Conservation (phyloP, 2,329 filamentous ascomycete species). For the Nemania bipapillata region DNA sequence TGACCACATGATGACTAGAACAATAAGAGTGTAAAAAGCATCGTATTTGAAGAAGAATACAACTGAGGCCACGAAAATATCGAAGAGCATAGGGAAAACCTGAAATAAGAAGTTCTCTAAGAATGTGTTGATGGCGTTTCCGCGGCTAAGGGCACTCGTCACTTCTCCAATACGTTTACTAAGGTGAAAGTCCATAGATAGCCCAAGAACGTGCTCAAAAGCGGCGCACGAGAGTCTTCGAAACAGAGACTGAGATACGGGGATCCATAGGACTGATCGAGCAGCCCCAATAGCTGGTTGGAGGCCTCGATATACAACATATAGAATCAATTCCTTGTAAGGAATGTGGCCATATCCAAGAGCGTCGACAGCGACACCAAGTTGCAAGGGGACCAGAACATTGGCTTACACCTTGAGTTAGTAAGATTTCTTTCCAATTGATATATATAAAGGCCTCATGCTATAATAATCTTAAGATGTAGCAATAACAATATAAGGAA, state of each 20-base stretch:
- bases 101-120: conserved; percentile 62
- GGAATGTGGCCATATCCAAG: conserved; percentile 57
- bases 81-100: conserved; percentile 62
- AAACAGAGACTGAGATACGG: conserved; percentile 58
- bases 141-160: conserved; percentile 61
- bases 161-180: conserved; percentile 64
- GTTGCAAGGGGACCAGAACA: conserved; percentile 56
- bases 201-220: conserved; percentile 60
- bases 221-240: conserved; percentile 57
- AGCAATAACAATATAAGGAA: neutral
- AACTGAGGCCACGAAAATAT: conserved; percentile 61
- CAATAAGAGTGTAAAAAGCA: conserved; percentile 60
- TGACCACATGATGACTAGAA: conserved; percentile 61
- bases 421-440: neutral
- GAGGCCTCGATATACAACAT: conserved; percentile 57
- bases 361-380: conserved; percentile 56
- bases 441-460: neutral
- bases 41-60: conserved; percentile 60
- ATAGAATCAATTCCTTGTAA: conserved; percentile 57
- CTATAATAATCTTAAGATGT: neutral
- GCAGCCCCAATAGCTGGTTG: conserved; percentile 59
- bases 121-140: conserved; percentile 61
- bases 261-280: conserved; percentile 61
- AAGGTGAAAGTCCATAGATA: conserved; percentile 63
- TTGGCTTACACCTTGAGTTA: conserved; percentile 51